Evolutionary conservation across 2,329 filamentous ascomycete genomes (phyloP).

Genomic region (Fusarium sororula): DNA sequence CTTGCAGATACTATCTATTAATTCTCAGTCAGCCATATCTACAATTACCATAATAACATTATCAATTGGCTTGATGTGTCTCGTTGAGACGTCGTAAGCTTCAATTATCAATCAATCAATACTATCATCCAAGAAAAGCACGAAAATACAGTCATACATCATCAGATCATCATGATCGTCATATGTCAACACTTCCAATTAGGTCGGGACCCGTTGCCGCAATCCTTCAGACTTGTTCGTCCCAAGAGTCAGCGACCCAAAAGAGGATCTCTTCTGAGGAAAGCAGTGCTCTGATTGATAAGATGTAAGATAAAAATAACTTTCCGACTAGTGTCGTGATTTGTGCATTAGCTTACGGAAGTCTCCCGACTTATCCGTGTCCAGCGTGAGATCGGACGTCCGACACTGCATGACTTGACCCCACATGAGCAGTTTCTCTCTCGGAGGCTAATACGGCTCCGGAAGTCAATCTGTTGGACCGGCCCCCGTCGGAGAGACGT

Average conservation of each 20-base stretch:
- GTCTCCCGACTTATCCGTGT: neutral
- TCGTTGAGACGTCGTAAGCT: too few species aligned
- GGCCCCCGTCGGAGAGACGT: neutral
- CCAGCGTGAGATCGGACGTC: neutral
- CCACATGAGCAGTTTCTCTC: neutral
- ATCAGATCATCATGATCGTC: neutral
- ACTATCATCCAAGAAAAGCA: neutral
- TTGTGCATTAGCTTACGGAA: neutral
- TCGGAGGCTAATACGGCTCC: neutral
- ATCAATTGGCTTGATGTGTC: too few species aligned
- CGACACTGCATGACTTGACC: neutral
- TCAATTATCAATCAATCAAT: too few species aligned
- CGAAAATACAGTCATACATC: neutral
- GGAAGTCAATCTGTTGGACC: neutral
- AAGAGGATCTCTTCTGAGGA: neutral
- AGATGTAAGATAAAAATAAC: neutral
- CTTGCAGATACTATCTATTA: accelerated
- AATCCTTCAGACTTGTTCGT: neutral
- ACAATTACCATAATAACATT: neutral
- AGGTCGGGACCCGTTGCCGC: neutral
- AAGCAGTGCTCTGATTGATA: neutral
- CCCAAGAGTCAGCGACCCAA: neutral
- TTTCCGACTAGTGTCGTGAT: neutral
- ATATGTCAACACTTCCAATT: neutral
- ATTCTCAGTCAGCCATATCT: neutral